Base-by-base conservation (phyloP, 257 asterid species). In the Solanum bulbocastanum region DNA sequence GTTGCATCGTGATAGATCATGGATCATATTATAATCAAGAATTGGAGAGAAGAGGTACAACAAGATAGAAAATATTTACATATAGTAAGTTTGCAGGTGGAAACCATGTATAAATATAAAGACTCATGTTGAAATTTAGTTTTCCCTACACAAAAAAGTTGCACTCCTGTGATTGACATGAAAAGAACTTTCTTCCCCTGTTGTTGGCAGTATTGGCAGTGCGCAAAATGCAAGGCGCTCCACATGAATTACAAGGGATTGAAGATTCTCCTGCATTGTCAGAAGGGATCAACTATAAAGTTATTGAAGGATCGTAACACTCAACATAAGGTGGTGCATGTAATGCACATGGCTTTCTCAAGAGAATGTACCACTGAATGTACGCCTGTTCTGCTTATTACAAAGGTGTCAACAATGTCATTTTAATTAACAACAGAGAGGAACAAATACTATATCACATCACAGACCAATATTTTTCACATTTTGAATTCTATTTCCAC, bases 171-270 rank as follows among this genome's bases (percentile, higher is more conserved):
- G 93, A 90, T 89, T 89, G 95, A 87, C 99, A 97, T 79, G 99
- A 96, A 90, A 92, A 97, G 92, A 97, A 97, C 92, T 95, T 95
- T 89, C 98, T 95, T 89, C 99, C 99, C 91, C 98, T 92, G 88
- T 97, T 97, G 79, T 91, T 95, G 16, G 93, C 87, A 86, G 99
- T 96, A 88, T 93, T 95, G 88, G 99, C 98, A 66, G 98, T 95
- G 85, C 96, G 95, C 93, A 96, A 66, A 89, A 88, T 91, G 90
- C 98, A 97, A 58, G 94, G 90, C 10, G 94, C 92, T 7, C 98
- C 98, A 85, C 99, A 97, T 32, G 96, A 92, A 86, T 91, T 88
- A 88, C 99, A 97, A 88, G 97, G 92, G 32, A 94, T 88, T 72
- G 94, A 90, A 83, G 95, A 72, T 87, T 93, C 98, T 89, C 98